Evolutionary conservation across 495 filamentous ascomycete genomes (phyloP), one percentile per base, ranked within the genome.

Genomic region (Sphaerosporella brunnea): DNA sequence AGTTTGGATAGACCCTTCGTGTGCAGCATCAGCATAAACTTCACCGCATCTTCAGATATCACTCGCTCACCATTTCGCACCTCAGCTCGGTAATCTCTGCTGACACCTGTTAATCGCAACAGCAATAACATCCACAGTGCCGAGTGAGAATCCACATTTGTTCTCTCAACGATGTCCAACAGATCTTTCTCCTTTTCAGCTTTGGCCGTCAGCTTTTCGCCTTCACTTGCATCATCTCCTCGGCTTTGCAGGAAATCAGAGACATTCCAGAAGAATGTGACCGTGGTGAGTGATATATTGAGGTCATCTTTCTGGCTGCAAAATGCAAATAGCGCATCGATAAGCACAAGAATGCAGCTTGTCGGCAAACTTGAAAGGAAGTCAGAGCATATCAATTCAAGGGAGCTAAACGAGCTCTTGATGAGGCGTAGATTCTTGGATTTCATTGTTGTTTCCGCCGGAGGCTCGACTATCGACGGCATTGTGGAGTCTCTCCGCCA

Each of bases 331-430:
- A 97, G 74, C 36, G 85, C 82, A 65, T 95, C 80, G 51, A 95
- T 78, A 15, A 96, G 73, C 49, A 79, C 80, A 46, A 86, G 68
- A 30, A 94, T 75, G 62, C 82, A 90, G 23, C 73, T 68, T 39
- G 78, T 73, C 1, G 90, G 85, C 36, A 97, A 64, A 36, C 79
- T 74, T 37, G 77, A 69, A 5, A 96, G 65, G 53, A 95, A 97
- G 61, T 97, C 90, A 2, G 90, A 94, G 55, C 86, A 93, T 32
- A 96, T 80, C 4, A 97, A 74, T 56, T 96, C 86, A 13, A 93
- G 59, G 23, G 86, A 90, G 45, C 74, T 78, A 56, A 96, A 96
- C 0, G 86, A 81, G 15, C 84, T 77, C 35, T 82, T 74, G 38
- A 92, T 79, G 5, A 97, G 71, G 40, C 75, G 77, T 48, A 74